These are phyloP conservation scores for Sarcodon aspratus DNA, from an alignment of 768 basidiomycete species.

Conservation along the genomic window DNA sequence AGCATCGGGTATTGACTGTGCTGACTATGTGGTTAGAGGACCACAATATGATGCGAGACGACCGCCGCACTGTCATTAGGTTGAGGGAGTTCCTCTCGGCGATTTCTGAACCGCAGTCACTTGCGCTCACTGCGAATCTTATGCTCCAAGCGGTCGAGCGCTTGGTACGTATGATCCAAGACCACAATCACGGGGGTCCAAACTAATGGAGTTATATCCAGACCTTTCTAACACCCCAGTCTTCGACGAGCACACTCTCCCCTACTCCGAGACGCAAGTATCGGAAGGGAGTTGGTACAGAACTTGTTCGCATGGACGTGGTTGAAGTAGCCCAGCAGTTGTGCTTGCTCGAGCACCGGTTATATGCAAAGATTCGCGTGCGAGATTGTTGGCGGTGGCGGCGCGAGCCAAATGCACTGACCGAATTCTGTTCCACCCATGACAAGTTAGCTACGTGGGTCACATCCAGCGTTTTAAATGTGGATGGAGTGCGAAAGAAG, in stretches of 20 bases:
- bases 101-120: slow-evolving; percentile 23
- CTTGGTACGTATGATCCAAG: slow-evolving; percentile 29
- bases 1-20: slow-evolving; percentile 45
- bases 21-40: slow-evolving; percentile 54
- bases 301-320: slow-evolving; percentile 56
- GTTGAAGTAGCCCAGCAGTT: slow-evolving; percentile 71
- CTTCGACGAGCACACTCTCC: slow-evolving; percentile 7
- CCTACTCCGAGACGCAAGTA: slow-evolving; percentile 21
- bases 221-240: slow-evolving; percentile 2
- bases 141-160: slow-evolving; percentile 43
- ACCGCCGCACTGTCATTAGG: slow-evolving; percentile 45
- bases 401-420: slow-evolving; percentile 28
- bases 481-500: slow-evolving; percentile 38
- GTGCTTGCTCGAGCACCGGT: slow-evolving; percentile 57
- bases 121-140: slow-evolving; percentile 32
- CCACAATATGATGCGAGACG: slow-evolving; percentile 50
- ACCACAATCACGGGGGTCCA: not conserved
- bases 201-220: too few relatives aligned
- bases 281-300: slow-evolving; percentile 41
- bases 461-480: slow-evolving; percentile 44
- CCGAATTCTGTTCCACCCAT: slow-evolving; percentile 45
- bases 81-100: slow-evolving; percentile 44
- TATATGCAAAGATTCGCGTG: slow-evolving; percentile 59
- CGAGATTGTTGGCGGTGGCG: slow-evolving; percentile 67
- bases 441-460: slow-evolving; percentile 61